Evolutionary conservation across 495 filamentous ascomycete genomes (phyloP), one percentile per base, ranked within the genome.

Genomic region (Tuber melanosporum): DNA sequence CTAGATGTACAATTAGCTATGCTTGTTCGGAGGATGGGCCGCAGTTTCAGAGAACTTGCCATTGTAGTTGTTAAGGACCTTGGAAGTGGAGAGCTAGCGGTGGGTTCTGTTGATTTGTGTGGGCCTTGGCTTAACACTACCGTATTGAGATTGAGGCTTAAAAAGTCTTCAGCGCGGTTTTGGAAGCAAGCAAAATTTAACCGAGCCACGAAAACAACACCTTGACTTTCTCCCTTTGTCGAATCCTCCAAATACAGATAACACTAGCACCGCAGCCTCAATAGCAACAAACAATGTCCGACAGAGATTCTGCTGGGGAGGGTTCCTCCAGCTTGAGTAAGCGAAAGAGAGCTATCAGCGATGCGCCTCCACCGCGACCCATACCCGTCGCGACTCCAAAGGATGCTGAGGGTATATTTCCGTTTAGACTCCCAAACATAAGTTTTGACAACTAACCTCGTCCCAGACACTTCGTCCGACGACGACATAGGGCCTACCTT

Each of bases 401-500:
- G 32, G 57, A 66, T 32, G 57, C 57, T 6, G 57, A 12, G 1
- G 57, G 57, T 66, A 19, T 19, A 36, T 66, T 36, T 19, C 57
- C 26, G 26, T 26, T 36, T 26, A 0, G 57, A 66, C 26, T 26
- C 47, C 57, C 12, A 26, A 66, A 26, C 26, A 32, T 66, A 66
- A 17, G 32, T 66, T 36, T 36, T 26, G 4, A 26, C 17, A 66
- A 75, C 44, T 71, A 26, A 78, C 75, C 41, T n/a, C n/a, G 77
- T 49, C 74, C 45, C 75, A 89, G 91, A 90, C 12, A 91, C 89
- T 73, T 97, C 93, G 22, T 92, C 92, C 2, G 94, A 97, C 81
- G 95, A 99, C 86, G 94, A 96, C 83, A 94, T 98, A 84, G 96
- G 95, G 52, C 96, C 95, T 5, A 89, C 93, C 49, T 88, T 97